These are phyloP conservation scores for Mycena pura DNA, from an alignment of 768 basidiomycete species.

Conservation along the genomic window DNA sequence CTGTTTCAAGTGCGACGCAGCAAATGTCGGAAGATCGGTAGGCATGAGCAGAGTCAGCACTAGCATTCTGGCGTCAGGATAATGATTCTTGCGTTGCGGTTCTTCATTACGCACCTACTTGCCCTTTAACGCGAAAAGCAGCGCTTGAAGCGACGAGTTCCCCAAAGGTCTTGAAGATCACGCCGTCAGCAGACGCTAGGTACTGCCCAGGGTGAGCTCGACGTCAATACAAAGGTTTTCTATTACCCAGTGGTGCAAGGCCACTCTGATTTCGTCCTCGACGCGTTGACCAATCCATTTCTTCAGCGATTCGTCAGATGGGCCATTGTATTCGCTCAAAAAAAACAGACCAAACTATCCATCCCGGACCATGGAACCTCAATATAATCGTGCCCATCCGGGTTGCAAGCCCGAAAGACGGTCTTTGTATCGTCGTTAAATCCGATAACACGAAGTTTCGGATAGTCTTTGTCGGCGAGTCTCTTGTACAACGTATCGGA, in stretches of 20 bases:
- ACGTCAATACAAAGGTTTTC: not conserved
- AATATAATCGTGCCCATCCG: slow-evolving; percentile 2
- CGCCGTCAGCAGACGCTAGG: slow-evolving; percentile 14
- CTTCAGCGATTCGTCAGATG: not conserved
- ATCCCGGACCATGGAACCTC: slow-evolving; percentile 14
- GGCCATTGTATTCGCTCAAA: not conserved
- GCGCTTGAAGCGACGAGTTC: not conserved
- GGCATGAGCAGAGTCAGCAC: slow-evolving; percentile 16
- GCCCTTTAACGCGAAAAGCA: slow-evolving; percentile 6
- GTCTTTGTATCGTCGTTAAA: slow-evolving; percentile 17
- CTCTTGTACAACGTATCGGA: slow-evolving; percentile 12
- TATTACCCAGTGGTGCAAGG: slow-evolving; percentile 16
- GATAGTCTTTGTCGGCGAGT: not conserved
- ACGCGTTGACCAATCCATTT: slow-evolving; percentile 18
- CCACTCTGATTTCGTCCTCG: slow-evolving; percentile 13
- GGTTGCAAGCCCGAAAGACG: slow-evolving; percentile 1
- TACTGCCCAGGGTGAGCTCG: not conserved
- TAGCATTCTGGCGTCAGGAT: not conserved
- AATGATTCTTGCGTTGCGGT: not conserved
- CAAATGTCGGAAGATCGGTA: slow-evolving; percentile 2
- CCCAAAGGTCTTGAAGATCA: slow-evolving; percentile 12
- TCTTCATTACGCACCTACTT: not conserved
- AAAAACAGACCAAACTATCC: slow-evolving; percentile 13
- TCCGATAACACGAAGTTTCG: slow-evolving; percentile 10
- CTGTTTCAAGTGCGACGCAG: slow-evolving; percentile 8